Conservation (phyloP, 441 rosid genomes). For the Dalechampia spathulata region DNA sequence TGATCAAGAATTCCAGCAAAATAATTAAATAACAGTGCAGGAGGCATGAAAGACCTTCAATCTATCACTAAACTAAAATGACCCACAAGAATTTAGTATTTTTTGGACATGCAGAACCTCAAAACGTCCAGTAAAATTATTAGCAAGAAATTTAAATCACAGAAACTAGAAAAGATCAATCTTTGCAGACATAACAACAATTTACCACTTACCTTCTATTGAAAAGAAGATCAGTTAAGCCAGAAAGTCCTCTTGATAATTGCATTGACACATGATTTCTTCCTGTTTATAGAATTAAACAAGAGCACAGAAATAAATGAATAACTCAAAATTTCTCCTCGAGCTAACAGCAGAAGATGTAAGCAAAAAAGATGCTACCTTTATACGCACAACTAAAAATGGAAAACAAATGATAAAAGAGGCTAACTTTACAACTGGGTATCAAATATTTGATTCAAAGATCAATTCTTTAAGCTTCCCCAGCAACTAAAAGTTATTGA, state of each 20-base stretch:
- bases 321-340: not conserved
- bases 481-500: no score
- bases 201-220: constrained; percentile 50
- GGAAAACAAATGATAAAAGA: no score
- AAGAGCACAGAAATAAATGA: not conserved
- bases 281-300: constrained; percentile 29
- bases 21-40: not conserved
- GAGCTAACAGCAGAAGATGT: not conserved
- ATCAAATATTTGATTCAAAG: no score
- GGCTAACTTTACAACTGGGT: no score
- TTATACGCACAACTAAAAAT: no score
- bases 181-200: not conserved
- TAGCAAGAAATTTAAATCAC: no score
- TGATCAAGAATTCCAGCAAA: not conserved
- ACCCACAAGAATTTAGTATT: not conserved
- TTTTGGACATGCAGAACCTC: not conserved
- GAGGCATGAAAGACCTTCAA: not conserved
- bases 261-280: constrained; percentile 56
- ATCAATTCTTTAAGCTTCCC: no score
- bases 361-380: no score
- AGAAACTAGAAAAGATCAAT: no score
- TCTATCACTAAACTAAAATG: not conserved
- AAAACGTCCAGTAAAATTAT: no score
- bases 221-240: constrained; percentile 57
- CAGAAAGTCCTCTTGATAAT: constrained; percentile 45